A percentile compares a stretch with the other conserved stretches of the same genome.
Conservation (phyloP, 805 yeast species). For the Wickerhamiella galacta region DNA sequence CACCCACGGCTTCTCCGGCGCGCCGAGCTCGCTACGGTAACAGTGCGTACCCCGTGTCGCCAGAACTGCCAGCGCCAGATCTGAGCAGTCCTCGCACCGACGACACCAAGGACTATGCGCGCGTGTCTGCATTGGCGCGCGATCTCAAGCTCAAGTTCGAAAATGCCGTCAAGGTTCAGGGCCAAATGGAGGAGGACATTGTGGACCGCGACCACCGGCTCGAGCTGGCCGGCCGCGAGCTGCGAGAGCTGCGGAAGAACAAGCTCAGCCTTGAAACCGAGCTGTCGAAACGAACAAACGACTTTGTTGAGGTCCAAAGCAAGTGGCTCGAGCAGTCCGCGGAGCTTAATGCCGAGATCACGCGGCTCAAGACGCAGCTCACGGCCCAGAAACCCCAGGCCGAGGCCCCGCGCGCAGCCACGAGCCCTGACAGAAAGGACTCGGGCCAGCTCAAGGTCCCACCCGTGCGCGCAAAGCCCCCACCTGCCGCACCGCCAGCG, state of each 20-base stretch:
- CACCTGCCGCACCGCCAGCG: neutral
- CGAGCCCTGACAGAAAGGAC: neutral
- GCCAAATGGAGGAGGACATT: constrained; percentile 18
- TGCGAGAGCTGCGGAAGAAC: constrained; percentile 11
- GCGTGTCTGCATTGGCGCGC: too few species aligned
- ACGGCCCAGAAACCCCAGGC: neutral
- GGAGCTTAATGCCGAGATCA: constrained; percentile 12
- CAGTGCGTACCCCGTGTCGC: too few species aligned
- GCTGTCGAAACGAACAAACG: constrained; percentile 17
- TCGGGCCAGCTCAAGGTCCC: neutral
- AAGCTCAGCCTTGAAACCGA: constrained; percentile 11
- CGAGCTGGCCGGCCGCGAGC: constrained; percentile 10
- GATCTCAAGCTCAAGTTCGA: constrained; percentile 1
- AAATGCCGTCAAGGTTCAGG: constrained; percentile 8
- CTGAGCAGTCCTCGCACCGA: too few species aligned
- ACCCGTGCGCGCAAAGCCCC: neutral
- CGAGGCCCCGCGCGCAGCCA: neutral
- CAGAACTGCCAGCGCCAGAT: too few species aligned
- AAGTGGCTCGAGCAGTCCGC: constrained; percentile 13
- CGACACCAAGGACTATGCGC: too few species aligned
- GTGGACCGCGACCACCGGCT: constrained; percentile 12
- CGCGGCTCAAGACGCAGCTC: constrained; percentile 7
- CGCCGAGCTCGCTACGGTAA: too few species aligned
- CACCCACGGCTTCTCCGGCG: too few species aligned
- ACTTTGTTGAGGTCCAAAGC: constrained; percentile 17